A percentile compares a stretch with the other conserved stretches of the same genome.
These are phyloP conservation scores for Hygrophila difformis DNA, from an alignment of 257 asterid genomes.

Conservation along the genomic window DNA sequence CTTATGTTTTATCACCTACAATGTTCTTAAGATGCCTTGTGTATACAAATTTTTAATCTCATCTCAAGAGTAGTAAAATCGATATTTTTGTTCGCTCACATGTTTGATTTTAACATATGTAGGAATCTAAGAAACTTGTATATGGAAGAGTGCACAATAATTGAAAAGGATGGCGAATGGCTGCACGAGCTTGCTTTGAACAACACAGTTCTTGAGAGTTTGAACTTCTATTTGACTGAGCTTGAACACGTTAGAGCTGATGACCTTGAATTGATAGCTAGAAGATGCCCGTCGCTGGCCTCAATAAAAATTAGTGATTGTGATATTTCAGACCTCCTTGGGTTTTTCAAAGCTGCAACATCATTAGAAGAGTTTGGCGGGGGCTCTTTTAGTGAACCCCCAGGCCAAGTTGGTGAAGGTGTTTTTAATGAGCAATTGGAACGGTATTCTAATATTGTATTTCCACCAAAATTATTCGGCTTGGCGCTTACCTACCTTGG, in stretches of 20 bases:
- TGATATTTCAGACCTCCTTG: slow-evolving; percentile 44
- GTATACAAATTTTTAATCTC: neutral
- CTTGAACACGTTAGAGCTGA: slow-evolving; percentile 26
- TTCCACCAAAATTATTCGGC: slow-evolving; percentile 41
- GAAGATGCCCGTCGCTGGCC: slow-evolving; percentile 45
- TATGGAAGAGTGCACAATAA: slow-evolving; percentile 64
- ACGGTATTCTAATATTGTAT: slow-evolving; percentile 32
- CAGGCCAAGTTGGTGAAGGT: slow-evolving; percentile 45
- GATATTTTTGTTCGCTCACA: no score
- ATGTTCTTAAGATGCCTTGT: no score
- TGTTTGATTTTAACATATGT: slow-evolving; percentile 11
- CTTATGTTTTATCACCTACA: no score
- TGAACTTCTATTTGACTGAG: slow-evolving; percentile 73
- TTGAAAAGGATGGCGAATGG: slow-evolving; percentile 68
- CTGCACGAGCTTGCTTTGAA: slow-evolving; percentile 56
- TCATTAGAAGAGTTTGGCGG: slow-evolving; percentile 76
- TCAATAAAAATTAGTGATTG: slow-evolving; percentile 65
- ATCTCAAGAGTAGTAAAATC: neutral
- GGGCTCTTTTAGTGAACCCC: slow-evolving; percentile 47
- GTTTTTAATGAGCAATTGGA: slow-evolving; percentile 35
- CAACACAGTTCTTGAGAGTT: slow-evolving; percentile 53
- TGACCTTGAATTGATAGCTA: slow-evolving; percentile 74
- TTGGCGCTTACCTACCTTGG: slow-evolving; percentile 65
- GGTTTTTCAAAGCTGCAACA: slow-evolving; percentile 47
- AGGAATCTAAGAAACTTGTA: slow-evolving; percentile 57